A percentile compares a stretch with the other conserved stretches of the same genome.
Conservation (phyloP, 1,284 basidiomycete genomes). For the Irpex sp. region DNA sequence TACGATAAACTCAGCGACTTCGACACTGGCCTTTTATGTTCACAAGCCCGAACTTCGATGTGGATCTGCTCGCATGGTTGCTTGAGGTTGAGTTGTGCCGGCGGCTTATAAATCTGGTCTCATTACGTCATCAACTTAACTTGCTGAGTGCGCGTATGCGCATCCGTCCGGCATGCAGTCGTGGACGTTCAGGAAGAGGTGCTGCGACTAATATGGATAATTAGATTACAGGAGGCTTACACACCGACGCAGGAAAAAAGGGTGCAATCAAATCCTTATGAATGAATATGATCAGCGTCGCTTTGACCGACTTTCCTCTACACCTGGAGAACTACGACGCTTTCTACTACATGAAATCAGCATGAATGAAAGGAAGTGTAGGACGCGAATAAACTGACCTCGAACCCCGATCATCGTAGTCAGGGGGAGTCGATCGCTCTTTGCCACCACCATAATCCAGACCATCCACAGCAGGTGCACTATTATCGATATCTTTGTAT, state of each 20-base stretch:
- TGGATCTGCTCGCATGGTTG: no score
- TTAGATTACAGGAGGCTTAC: background rate
- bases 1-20: background rate
- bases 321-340: conserved; percentile 27
- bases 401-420: conserved; percentile 17
- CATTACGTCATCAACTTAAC: no score
- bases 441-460: conserved; percentile 72
- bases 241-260: background rate
- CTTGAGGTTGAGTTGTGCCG: no score
- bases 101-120: no score
- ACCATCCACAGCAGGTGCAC: conserved; percentile 77
- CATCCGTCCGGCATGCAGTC: no score
- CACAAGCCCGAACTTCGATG: no score
- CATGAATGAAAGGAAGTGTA: background rate
- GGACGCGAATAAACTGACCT: conserved; percentile 5
- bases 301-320: conserved; percentile 31
- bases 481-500: conserved; percentile 78
- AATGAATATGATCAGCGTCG: conserved; percentile 21
- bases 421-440: conserved; percentile 21
- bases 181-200: no score
- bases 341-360: conserved; percentile 20
- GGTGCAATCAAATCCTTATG: background rate
- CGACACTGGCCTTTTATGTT: background rate
- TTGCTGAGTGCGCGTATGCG: no score
- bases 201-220: no score